Evolutionary conservation across 2,329 filamentous ascomycete species (phyloP), one percentile per base, ranked within the genome.

Genomic region (Colletotrichum nymphaeae): DNA sequence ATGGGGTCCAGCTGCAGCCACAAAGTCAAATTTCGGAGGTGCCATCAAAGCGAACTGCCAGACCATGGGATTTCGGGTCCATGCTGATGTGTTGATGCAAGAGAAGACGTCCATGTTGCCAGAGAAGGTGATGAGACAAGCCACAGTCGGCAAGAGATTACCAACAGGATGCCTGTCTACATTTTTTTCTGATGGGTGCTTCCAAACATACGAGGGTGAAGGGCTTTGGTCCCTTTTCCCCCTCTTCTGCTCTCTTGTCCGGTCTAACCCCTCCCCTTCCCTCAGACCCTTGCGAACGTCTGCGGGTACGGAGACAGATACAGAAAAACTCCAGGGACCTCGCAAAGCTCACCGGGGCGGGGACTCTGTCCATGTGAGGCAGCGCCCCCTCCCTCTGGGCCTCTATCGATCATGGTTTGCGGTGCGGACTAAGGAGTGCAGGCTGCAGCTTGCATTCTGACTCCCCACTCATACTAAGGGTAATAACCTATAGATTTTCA

Each of bases 1-100:
- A 65, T 63, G 70, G 69, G n/a, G 26, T 26, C n/a, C 7, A 65
- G 67, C 67, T 70, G 67, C 70, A 70, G 70, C 49, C 67, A 42
- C 35, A 66, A 70, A 70, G 55, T 57, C 49, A 64, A 65, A 70
- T 35, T 28, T 67, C 26, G 46, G 46, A 19, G 67, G 46, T 57
- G 16, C 56, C 56, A 56, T 60, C 60, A 60, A 60, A 73, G 42
- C 52, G 49, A 63, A 57, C 24, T 32, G 53, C 53, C 53, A 56
- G 37, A 67, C 37, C 65, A 69, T 63, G 49, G 53, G 46, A 28
- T 59, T 67, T 32, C 24, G 56, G 57, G 53, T n/a, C 37, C 42
- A 32, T 57, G 46, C 65, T 58, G 52, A 55, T 58, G 26, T 57
- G 46, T 57, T 63, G 52, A 55, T 63, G 26, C 52, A 53, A 72